phyloP scores from a whole-genome alignment of 2,329 filamentous ascomycete genomes.

The Cytospora mali region DNA sequence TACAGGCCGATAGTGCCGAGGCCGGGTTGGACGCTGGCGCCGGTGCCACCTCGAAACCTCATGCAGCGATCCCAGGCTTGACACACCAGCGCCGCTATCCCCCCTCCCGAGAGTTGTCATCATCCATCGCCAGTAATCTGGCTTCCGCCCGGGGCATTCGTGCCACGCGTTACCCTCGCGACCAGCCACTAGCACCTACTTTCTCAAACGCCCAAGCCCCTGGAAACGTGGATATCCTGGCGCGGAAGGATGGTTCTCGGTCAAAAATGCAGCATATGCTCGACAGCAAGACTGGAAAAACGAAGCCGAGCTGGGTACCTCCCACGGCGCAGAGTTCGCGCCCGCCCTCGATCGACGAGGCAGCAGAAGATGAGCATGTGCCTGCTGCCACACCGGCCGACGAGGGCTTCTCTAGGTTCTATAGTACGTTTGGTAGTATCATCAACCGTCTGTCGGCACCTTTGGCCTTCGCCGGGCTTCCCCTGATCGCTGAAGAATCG shows the following conservation, averaged over 20 bases:
- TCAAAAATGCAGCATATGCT: constrained; percentile 60
- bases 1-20: constrained; percentile 31
- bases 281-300: constrained; percentile 52
- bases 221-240: constrained; percentile 65
- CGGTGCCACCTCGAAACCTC: constrained; percentile 32
- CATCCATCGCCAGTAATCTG: constrained; percentile 86
- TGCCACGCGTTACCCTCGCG: constrained; percentile 55
- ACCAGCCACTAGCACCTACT: constrained; percentile 70
- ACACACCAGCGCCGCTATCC: constrained; percentile 53
- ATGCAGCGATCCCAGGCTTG: constrained; percentile 39
- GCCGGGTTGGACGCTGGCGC: constrained; percentile 29
- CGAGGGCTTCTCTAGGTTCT: constrained; percentile 87
- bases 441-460: constrained; percentile 89
- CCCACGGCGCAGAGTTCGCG: constrained; percentile 36
- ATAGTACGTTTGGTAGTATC: constrained; percentile 85
- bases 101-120: constrained; percentile 69
- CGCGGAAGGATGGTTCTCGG: constrained; percentile 52
- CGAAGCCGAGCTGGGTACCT: constrained; percentile 58
- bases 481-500: constrained; percentile 63
- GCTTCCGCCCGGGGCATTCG: constrained; percentile 83
- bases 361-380: constrained; percentile 36
- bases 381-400: constrained; percentile 49
- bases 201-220: constrained; percentile 74
- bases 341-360: constrained; percentile 33
- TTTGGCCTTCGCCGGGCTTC: constrained; percentile 89